These are phyloP conservation scores for Arbutus unedo DNA, from an alignment of 148 eudicot species.

Conservation along the genomic window DNA sequence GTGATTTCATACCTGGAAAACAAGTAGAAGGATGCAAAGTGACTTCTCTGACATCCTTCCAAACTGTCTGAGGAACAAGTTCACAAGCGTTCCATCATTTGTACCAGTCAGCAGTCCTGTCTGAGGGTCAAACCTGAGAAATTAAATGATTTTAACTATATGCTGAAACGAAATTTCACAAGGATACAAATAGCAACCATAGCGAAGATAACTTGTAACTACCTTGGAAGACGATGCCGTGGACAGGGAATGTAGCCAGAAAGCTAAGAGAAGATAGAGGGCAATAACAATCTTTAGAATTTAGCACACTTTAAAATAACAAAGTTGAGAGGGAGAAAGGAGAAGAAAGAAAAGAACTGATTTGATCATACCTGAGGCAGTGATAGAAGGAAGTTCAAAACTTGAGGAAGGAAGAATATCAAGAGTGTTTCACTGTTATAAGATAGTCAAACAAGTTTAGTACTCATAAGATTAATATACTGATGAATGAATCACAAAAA, in stretches of 20 bases:
- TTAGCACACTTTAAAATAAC: not conserved
- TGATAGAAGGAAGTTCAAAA: constrained; percentile 83
- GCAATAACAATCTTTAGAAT: not conserved
- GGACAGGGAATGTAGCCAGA: constrained; percentile 91
- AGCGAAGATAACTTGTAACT: constrained; percentile 8
- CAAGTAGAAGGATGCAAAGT: constrained; percentile 15
- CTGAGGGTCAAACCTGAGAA: constrained; percentile 78
- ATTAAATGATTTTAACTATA: not conserved
- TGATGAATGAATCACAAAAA: not conserved
- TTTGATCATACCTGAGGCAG: constrained; percentile 59
- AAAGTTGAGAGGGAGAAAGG: not conserved
- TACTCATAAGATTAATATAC: not conserved
- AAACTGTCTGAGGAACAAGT: constrained; percentile 35
- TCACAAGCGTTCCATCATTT: constrained; percentile 89
- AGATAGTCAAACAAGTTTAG: not conserved
- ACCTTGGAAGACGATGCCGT: constrained; percentile 93
- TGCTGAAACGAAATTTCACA: not conserved
- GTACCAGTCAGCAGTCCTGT: constrained; percentile 93
- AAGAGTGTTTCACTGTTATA: constrained; percentile 82
- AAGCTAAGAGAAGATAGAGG: constrained; percentile 46
- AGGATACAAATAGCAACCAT: not conserved
- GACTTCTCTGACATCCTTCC: constrained; percentile 14
- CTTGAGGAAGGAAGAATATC: constrained; percentile 90
- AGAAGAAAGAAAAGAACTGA: not conserved
- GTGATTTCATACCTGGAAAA: constrained; percentile 9